Percentiles rank a stretch among this genome's conserved stretches.
Conservation (phyloP, 2,329 filamentous ascomycete genomes). For the Purpureocillium lavendulum region DNA sequence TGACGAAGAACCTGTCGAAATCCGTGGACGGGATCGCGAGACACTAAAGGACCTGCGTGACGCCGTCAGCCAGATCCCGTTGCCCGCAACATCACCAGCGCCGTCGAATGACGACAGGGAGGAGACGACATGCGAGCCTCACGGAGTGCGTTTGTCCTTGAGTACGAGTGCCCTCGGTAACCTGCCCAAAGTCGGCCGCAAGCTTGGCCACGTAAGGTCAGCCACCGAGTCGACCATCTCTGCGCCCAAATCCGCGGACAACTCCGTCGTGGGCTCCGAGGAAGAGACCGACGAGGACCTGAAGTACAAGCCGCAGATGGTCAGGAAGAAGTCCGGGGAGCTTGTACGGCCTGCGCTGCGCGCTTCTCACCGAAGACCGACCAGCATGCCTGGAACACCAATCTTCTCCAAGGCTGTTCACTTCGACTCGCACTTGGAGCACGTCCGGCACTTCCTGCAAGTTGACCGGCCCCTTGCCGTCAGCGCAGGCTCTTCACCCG, state of each 20-base stretch:
- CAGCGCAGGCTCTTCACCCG: conserved; percentile 86
- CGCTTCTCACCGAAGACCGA: conserved; percentile 71
- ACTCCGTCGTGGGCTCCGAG: conserved; percentile 45
- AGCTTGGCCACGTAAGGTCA: conserved; percentile 42
- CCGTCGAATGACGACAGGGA: conserved; percentile 1
- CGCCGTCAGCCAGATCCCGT: conserved; percentile 71
- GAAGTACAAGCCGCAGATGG: conserved; percentile 72
- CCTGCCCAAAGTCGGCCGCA: conserved; percentile 30
- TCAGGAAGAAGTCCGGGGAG: conserved; percentile 97
- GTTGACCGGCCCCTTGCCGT: conserved; percentile 93
- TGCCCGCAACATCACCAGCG: conserved; percentile 35
- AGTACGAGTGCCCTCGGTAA: conserved; percentile 37
- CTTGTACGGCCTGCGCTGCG: conserved; percentile 87
- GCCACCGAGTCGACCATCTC: conserved; percentile 45
- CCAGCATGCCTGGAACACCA: conserved; percentile 95
- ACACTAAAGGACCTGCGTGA: conserved; percentile 65
- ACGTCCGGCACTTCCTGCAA: conserved; percentile 91
- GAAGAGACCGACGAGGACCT: conserved; percentile 56
- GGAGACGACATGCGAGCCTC: background rate
- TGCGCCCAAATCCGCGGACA: conserved; percentile 36
- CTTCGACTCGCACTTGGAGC: conserved; percentile 93
- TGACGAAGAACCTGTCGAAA: conserved; percentile 55
- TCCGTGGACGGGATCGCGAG: conserved; percentile 39
- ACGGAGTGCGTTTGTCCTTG: conserved; percentile 34
- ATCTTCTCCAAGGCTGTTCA: conserved; percentile 97